These are phyloP conservation scores for Suillus subluteus DNA, from an alignment of 768 basidiomycete genomes.

Conservation along the genomic window DNA sequence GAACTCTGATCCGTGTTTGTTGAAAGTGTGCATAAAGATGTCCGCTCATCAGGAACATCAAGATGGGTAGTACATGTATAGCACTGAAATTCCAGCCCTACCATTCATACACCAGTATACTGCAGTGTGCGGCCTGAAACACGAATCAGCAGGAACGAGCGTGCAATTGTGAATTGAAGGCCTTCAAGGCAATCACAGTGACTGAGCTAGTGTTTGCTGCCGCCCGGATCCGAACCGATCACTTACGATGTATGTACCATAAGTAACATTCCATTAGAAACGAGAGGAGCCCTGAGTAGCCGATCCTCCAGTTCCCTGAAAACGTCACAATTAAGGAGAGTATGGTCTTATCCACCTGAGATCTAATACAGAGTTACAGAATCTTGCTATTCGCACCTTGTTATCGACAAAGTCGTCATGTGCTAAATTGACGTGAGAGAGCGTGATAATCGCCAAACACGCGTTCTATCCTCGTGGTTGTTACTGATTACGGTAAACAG, in stretches of 20 bases:
- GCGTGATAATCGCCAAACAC: background rate
- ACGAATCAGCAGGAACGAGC: background rate
- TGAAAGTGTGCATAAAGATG: background rate
- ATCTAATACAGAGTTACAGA: background rate
- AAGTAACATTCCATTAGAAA: background rate
- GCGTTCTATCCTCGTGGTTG: background rate
- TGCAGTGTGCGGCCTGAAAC: slow-evolving; percentile 1
- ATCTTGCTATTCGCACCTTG: background rate
- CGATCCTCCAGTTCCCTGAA: background rate
- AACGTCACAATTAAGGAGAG: background rate
- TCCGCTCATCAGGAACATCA: background rate
- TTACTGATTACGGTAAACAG: background rate
- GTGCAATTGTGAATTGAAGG: background rate
- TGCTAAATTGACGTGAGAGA: background rate
- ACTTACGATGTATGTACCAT: background rate
- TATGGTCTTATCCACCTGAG: background rate
- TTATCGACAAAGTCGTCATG: background rate
- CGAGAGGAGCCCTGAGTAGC: background rate
- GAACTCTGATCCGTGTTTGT: background rate
- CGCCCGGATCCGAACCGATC: background rate
- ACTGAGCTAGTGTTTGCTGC: background rate
- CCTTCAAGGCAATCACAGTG: background rate
- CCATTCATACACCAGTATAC: background rate
- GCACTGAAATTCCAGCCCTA: background rate
- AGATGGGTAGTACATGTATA: background rate